Evolutionary conservation across 2,329 filamentous ascomycete genomes (phyloP).

Genomic region (Calonectria multiphialidica): DNA sequence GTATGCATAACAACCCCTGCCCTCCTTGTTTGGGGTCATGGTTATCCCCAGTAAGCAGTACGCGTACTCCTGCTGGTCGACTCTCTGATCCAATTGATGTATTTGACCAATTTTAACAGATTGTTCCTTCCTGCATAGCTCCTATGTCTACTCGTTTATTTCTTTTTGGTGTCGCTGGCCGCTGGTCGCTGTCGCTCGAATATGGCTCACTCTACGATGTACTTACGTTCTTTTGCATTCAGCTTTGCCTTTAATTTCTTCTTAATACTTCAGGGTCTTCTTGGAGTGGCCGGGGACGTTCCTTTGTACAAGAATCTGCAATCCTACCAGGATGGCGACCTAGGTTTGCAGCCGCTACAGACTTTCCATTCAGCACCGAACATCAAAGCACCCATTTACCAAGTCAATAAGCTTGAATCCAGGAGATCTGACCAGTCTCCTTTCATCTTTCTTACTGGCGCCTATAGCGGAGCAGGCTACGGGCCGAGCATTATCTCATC

Average conservation of each 20-base stretch:
- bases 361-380: neutral
- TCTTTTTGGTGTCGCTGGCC: neutral
- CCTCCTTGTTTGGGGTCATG: no score
- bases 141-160: neutral
- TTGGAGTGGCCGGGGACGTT: neutral
- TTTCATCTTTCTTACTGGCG: neutral
- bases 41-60: no score
- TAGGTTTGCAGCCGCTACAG: neutral
- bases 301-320: neutral
- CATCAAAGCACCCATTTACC: neutral
- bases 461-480: neutral
- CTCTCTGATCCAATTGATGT: no score
- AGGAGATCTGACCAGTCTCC: neutral
- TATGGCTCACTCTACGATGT: neutral
- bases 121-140: neutral
- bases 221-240: neutral
- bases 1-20: no score
- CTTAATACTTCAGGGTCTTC: neutral
- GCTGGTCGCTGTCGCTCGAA: neutral
- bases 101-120: no score
- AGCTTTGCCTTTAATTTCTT: neutral
- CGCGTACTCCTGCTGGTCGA: no score
- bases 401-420: slow-evolving; percentile 1
- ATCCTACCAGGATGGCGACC: neutral
- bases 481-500: slow-evolving; percentile 11